Evolutionary conservation across 2,329 filamentous ascomycete genomes (phyloP).

Genomic region (Fusarium pseudograminearum): DNA sequence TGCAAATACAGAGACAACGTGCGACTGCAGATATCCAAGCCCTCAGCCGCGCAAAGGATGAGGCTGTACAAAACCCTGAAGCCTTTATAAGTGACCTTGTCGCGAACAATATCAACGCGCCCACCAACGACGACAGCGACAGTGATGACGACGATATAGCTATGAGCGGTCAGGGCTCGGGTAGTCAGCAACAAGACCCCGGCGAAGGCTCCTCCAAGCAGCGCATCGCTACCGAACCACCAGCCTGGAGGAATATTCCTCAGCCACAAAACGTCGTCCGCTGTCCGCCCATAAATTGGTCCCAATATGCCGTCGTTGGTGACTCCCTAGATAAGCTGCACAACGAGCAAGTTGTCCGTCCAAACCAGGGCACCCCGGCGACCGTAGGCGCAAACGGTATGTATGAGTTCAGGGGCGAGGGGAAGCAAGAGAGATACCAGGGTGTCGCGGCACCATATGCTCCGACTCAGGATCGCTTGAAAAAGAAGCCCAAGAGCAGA

Average conservation of each 20-base stretch:
- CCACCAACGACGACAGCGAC: constrained; percentile 47
- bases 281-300: constrained; percentile 93
- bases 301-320: constrained; percentile 91
- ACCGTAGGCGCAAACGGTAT: constrained; percentile 57
- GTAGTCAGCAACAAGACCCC: constrained; percentile 48
- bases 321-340: constrained; percentile 84
- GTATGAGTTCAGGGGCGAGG: constrained; percentile 63
- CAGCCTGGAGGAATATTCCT: constrained; percentile 74
- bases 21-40: constrained; percentile 79
- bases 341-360: constrained; percentile 78
- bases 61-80: constrained; percentile 77
- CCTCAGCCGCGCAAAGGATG: constrained; percentile 76
- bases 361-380: constrained; percentile 67
- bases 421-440: constrained; percentile 59
- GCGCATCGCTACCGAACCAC: constrained; percentile 43
- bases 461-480: constrained; percentile 64
- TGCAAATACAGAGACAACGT: constrained; percentile 87
- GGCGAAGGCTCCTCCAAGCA: constrained; percentile 42
- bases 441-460: constrained; percentile 70
- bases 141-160: constrained; percentile 49
- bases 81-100: constrained; percentile 77
- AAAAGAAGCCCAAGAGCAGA: constrained; percentile 53
- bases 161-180: constrained; percentile 45
- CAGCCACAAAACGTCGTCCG: constrained; percentile 84
- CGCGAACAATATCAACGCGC: constrained; percentile 66